Conservation (phyloP, 169 alveolate species). For the Cyclospora cayetanensis region DNA sequence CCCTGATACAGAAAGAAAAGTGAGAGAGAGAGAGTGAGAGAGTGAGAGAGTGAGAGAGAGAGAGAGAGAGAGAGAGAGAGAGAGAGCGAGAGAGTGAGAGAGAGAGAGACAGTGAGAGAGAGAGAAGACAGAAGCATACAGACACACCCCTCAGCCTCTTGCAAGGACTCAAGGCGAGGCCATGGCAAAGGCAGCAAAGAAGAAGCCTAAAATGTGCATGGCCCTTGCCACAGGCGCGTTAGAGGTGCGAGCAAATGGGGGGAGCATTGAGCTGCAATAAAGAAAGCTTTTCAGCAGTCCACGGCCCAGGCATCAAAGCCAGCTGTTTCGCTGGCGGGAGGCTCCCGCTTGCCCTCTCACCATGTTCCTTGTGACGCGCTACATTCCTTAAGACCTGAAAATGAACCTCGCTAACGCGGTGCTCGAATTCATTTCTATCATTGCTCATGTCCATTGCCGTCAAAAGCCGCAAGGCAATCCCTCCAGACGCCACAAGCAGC, state of each 20-base stretch:
- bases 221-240: no score
- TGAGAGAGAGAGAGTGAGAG: background rate
- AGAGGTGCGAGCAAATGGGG: no score
- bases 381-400: background rate
- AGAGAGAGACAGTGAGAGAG: background rate
- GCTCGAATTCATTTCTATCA: background rate
- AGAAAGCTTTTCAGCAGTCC: no score
- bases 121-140: background rate
- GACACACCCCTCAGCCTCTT: no score
- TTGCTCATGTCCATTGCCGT: background rate
- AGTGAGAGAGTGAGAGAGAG: background rate
- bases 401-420: background rate
- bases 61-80: background rate
- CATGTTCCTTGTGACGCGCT: slow-evolving; percentile 24
- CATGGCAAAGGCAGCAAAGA: background rate
- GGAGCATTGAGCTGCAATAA: no score
- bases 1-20: background rate
- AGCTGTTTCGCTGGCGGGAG: no score
- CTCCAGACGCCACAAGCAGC: slow-evolving; percentile 1
- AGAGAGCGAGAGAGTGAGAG: background rate
- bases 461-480: background rate
- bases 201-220: no score
- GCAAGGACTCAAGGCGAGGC: background rate
- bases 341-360: no score
- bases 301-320: no score